Evolutionary conservation across 768 basidiomycete genomes (phyloP).

Genomic region (Boletus barrowsii): DNA sequence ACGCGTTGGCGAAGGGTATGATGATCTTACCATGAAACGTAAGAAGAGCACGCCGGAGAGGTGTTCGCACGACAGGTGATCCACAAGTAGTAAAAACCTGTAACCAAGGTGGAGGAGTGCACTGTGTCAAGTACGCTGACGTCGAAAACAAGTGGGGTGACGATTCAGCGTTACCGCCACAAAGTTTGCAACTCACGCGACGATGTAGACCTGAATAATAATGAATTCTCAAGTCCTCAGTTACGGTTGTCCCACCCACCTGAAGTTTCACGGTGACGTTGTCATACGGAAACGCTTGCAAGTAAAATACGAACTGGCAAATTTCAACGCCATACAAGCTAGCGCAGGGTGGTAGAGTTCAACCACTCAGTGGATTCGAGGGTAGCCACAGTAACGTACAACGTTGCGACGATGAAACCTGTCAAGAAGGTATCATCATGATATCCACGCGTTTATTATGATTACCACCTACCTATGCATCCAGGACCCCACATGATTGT

Average conservation of each 20-base stretch:
- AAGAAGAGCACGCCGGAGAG: not conserved
- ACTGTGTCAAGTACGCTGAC: constrained; percentile 2
- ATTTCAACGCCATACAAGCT: constrained; percentile 7
- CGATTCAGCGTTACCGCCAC: not conserved
- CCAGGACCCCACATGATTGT: not conserved
- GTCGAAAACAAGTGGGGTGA: not conserved
- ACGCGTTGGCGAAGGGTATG: not conserved
- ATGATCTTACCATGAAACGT: not conserved
- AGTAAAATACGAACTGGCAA: constrained; percentile 11
- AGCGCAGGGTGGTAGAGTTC: not conserved
- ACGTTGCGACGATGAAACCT: constrained; percentile 1
- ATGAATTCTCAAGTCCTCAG: not conserved
- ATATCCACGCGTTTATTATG: too few species aligned
- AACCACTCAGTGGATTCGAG: too few species aligned
- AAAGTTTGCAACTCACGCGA: constrained; percentile 1
- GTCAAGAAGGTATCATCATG: not conserved
- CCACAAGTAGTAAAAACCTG: not conserved
- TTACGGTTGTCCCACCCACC: not conserved
- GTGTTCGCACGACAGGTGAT: not conserved
- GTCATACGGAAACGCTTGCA: constrained; percentile 1
- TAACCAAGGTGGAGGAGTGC: not conserved
- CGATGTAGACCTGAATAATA: constrained; percentile 3
- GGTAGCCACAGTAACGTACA: not conserved
- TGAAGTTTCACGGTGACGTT: constrained; percentile 1
- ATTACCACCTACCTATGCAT: constrained; percentile 5